phyloP scores from a whole-genome alignment of 2,329 filamentous ascomycete genomes.

The Escovopsis sp. region DNA sequence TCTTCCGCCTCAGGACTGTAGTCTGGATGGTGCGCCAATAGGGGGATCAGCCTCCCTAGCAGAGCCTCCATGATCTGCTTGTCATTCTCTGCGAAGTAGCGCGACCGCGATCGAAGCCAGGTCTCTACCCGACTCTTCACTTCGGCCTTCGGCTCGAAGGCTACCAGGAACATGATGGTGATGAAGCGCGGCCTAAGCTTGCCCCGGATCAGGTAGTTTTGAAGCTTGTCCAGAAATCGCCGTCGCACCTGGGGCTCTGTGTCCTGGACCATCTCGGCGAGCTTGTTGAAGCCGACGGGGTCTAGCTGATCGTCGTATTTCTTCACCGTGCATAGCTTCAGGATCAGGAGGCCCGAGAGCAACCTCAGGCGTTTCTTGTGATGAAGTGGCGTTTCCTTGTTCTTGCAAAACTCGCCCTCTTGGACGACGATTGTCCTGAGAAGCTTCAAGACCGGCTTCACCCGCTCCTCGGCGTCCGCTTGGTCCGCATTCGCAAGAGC shows the following conservation, averaged over 20 bases:
- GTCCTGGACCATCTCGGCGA: conserved; percentile 74
- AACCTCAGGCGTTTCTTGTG: conserved; percentile 74
- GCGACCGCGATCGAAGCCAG: conserved; percentile 74
- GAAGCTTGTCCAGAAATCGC: conserved; percentile 69
- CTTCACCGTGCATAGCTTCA: conserved; percentile 72
- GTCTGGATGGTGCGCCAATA: conserved; percentile 89
- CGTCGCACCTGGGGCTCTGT: conserved; percentile 55
- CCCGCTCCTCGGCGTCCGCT: conserved; percentile 40
- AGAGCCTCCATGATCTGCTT: conserved; percentile 61
- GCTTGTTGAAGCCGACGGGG: conserved; percentile 60
- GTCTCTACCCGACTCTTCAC: conserved; percentile 65
- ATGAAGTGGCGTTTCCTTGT: conserved; percentile 55
- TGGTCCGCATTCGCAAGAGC: conserved; percentile 45
- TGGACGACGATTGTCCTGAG: conserved; percentile 61
- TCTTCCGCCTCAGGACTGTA: conserved; percentile 53
- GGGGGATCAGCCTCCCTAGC: conserved; percentile 68
- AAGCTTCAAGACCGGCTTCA: conserved; percentile 59
- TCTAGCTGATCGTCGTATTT: conserved; percentile 62
- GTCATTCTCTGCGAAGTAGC: conserved; percentile 42
- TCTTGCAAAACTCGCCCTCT: conserved; percentile 67
- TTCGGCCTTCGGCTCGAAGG: conserved; percentile 68
- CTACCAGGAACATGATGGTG: conserved; percentile 75
- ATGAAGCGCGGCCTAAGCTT: conserved; percentile 66
- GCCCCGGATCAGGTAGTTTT: conserved; percentile 71
- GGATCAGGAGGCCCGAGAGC: conserved; percentile 59